Evolutionary conservation across 306 rosid genomes (phyloP).

Genomic region (Medicago arabica): DNA sequence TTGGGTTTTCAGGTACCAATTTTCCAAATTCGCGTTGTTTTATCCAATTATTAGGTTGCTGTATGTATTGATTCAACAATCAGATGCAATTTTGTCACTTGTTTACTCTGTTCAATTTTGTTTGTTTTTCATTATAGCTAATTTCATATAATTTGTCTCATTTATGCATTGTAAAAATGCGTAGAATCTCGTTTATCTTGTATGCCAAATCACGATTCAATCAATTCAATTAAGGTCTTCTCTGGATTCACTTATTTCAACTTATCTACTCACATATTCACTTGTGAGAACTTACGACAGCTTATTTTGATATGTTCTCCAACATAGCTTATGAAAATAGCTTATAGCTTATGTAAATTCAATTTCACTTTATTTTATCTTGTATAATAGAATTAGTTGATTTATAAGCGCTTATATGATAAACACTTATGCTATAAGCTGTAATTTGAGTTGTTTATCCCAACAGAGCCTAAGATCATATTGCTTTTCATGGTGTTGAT

Average conservation of each 20-base stretch:
- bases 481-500: constrained; percentile 19
- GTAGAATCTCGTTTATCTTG: constrained; percentile 4
- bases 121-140: neutral
- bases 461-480: neutral
- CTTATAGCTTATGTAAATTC: no score
- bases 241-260: no score
- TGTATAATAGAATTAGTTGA: no score
- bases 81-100: neutral
- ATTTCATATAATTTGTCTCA: neutral
- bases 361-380: no score
- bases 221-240: neutral
- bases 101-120: neutral
- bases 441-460: no score
- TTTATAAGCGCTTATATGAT: no score
- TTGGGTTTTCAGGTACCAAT: constrained; percentile 20
- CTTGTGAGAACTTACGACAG: no score
- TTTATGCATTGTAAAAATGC: constrained; percentile 2
- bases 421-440: no score
- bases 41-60: constrained; percentile 11
- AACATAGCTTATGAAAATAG: no score
- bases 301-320: no score
- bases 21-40: neutral
- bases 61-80: neutral
- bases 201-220: constrained; percentile 5
- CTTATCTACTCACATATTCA: no score